These are phyloP conservation scores for Rhizomucor pusillus DNA, from an alignment of 371 early-diverging fungal species.

Conservation along the genomic window DNA sequence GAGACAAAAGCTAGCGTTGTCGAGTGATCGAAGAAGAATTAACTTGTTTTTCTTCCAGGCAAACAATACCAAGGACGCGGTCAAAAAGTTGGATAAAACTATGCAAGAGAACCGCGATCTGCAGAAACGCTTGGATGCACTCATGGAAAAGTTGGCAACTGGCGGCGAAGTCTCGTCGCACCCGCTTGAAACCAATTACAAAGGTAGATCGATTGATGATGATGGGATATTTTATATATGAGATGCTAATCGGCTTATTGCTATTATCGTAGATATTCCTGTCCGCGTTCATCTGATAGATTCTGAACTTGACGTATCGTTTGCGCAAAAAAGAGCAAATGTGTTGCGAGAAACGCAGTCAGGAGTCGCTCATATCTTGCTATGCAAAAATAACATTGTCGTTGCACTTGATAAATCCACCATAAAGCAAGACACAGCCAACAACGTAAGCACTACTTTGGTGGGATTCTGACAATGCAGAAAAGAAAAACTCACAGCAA, in stretches of 20 bases:
- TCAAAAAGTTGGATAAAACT: conserved; percentile 36
- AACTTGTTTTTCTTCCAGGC: conserved; percentile 17
- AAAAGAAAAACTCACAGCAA: neutral
- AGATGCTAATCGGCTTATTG: no score
- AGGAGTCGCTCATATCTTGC: conserved; percentile 44
- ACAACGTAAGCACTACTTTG: conserved; percentile 29
- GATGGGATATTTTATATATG: no score
- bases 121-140: conserved; percentile 33
- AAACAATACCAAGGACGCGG: conserved; percentile 36
- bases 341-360: conserved; percentile 42
- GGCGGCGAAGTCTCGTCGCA: conserved; percentile 23
- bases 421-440: conserved; percentile 47
- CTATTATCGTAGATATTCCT: conserved; percentile 38
- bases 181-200: conserved; percentile 21
- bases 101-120: conserved; percentile 36
- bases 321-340: conserved; percentile 55
- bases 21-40: neutral
- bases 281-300: conserved; percentile 54
- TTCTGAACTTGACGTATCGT: conserved; percentile 44
- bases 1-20: neutral
- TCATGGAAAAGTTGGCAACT: conserved; percentile 41
- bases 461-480: no score
- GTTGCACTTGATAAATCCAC: conserved; percentile 45
- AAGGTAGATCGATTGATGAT: conserved; percentile 13
- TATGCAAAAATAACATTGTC: conserved; percentile 47